Base-by-base conservation (phyloP, 2,329 filamentous ascomycete genomes). In the Sphaerulina musiva region DNA sequence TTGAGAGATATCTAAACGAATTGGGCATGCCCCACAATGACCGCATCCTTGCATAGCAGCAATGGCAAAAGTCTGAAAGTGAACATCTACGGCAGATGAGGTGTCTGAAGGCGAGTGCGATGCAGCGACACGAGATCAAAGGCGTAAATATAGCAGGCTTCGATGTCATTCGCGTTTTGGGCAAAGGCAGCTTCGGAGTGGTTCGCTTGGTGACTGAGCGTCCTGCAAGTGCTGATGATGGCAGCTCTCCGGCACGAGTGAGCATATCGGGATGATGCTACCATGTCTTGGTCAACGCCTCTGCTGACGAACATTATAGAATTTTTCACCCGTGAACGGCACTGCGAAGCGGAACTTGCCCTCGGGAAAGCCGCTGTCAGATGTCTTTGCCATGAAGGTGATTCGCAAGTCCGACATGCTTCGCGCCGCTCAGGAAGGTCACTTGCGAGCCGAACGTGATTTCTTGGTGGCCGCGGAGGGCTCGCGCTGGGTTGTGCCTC, bases 371-470 rank as follows among this genome's bases (percentile, higher is more conserved):
- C 62, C 65, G 9, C 55, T 67, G 2, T 80, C 77, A 48, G 79
- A 86, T 54, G 83, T 95, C 0, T 97, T 86, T 69, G 93, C 93
- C 11, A 96, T 97, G 92, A 97, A 97, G 69, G 87, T 95, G 32
- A 97, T 97, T 62, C 84, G 87, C 54, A 98, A 98, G 68, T 89
- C 89, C 0, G 84, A 89, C 53, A 97, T 96, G 91, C 78, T 97
- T 52, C 83, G 85, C 10, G 93, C 89, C 56, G 86, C 86, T 59
- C 93, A 97, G 72, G 92, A 97, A 71, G 92, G 89, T 0, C 93
- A 97, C 72, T 72, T 98, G 17, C 83, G 89, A 36, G 92, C 91
- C 0, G 92, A 98, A 68, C 78, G 92, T 60, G 93, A 97, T 64
- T 95, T 97, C 60, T 78, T 98, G 6, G 89, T 95, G 26, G 83